phyloP scores from a whole-genome alignment of 306 rosid species.

The Malus sieversii region DNA sequence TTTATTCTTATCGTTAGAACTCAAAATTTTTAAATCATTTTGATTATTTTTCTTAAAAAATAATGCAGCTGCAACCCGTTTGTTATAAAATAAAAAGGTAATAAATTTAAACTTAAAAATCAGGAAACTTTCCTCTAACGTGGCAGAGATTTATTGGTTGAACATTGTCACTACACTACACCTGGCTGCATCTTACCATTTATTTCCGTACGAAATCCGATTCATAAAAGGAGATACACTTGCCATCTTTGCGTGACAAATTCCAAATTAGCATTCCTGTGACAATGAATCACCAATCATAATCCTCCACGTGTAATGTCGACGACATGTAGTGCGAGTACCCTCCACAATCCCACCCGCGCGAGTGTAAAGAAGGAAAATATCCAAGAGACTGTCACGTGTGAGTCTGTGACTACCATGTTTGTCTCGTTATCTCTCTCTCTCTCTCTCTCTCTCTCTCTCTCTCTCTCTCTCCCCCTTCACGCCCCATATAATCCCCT shows the following conservation, averaged over 20 bases:
- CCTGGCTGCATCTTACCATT: not conserved
- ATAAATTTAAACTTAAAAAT: too few relatives aligned
- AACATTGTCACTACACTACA: not conserved
- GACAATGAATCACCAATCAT: conserved; percentile 36
- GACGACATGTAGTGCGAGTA: conserved; percentile 6
- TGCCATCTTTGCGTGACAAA: not conserved
- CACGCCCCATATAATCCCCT: not conserved
- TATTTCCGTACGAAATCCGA: too few relatives aligned
- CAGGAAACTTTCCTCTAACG: too few relatives aligned
- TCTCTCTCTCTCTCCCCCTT: too few relatives aligned
- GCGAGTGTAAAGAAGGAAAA: not conserved
- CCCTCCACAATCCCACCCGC: not conserved
- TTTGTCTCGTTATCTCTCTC: conserved; percentile 17
- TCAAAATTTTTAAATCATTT: too few relatives aligned
- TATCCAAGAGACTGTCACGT: conserved; percentile 26
- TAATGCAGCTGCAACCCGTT: too few relatives aligned
- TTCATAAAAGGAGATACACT: not conserved
- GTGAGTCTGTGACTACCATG: conserved; percentile 14
- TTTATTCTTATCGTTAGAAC: too few relatives aligned
- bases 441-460: not conserved
- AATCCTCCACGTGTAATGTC: conserved; percentile 7
- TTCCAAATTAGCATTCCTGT: not conserved
- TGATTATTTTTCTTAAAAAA: too few relatives aligned
- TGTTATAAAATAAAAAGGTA: too few relatives aligned
- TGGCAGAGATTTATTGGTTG: not conserved